Conservation (phyloP, 257 asterid species). For the Ilex asprella region DNA sequence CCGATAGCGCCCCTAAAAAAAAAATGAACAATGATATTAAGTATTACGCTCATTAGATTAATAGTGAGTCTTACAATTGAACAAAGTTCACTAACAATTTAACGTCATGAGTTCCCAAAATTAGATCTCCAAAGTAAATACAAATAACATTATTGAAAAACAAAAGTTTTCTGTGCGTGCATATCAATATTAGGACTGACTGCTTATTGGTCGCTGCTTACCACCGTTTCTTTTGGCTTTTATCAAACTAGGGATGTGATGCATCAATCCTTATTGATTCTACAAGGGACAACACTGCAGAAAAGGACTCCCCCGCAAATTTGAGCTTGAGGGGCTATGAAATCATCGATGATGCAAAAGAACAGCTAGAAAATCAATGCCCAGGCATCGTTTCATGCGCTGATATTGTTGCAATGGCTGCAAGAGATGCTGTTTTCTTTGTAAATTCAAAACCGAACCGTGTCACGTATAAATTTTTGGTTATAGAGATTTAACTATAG, state of each 20-base stretch:
- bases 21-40: no score
- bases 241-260: slow-evolving; percentile 66
- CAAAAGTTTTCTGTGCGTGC: no score
- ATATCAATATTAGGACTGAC: no score
- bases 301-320: slow-evolving; percentile 94
- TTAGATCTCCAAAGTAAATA: no score
- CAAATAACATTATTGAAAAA: no score
- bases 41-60: not conserved
- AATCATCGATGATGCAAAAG: slow-evolving; percentile 69
- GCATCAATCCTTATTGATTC: slow-evolving; percentile 77
- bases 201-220: no score
- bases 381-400: slow-evolving; percentile 96
- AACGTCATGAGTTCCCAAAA: no score
- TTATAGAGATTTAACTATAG: not conserved
- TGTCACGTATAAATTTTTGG: no score
- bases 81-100: not conserved
- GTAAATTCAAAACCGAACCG: slow-evolving; percentile 28
- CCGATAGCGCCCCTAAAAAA: not conserved
- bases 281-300: slow-evolving; percentile 71
- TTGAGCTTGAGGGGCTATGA: slow-evolving; percentile 76
- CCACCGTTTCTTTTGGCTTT: not conserved
- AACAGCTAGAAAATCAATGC: slow-evolving; percentile 54
- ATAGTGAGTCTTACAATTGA: not conserved
- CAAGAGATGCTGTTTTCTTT: slow-evolving; percentile 84
- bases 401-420: slow-evolving; percentile 88